phyloP scores from a whole-genome alignment of 441 rosid genomes.

The Populus hybrid region DNA sequence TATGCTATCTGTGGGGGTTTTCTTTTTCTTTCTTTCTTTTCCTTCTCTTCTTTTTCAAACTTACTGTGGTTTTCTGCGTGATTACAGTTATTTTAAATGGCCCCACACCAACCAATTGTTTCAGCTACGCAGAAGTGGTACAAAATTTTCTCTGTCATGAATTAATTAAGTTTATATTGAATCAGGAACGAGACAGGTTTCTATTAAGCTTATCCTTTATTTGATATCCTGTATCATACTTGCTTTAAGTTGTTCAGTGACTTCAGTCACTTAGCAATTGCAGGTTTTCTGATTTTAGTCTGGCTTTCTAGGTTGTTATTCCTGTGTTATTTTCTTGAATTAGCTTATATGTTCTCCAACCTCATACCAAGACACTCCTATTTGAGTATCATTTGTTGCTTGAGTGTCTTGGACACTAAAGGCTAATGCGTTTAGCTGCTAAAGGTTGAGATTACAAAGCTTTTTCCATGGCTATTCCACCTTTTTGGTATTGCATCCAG shows the following conservation, averaged over 20 bases:
- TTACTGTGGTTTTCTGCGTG: constrained; percentile 28
- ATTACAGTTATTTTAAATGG: constrained; percentile 47
- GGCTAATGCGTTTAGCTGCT: background rate
- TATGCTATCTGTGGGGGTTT: too few relatives aligned
- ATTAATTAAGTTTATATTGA: background rate
- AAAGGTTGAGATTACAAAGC: background rate
- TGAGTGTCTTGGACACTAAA: background rate
- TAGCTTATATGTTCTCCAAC: background rate
- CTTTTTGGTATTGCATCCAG: background rate
- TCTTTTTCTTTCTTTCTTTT: too few relatives aligned
- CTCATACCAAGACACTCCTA: background rate
- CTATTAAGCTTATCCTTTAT: background rate
- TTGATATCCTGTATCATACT: background rate
- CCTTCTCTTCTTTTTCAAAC: background rate
- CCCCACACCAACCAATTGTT: constrained; percentile 30
- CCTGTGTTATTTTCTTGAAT: background rate
- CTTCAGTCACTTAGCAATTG: background rate
- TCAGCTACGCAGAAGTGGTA: constrained; percentile 57
- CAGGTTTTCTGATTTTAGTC: background rate
- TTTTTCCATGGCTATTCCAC: background rate
- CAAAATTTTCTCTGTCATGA: constrained; percentile 16
- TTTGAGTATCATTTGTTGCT: constrained; percentile 9
- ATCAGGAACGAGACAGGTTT: background rate
- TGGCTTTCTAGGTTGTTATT: background rate
- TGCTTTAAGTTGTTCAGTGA: background rate